Base-by-base conservation (phyloP, 345 rosid genomes). In the Abelmoschus esculentus region DNA sequence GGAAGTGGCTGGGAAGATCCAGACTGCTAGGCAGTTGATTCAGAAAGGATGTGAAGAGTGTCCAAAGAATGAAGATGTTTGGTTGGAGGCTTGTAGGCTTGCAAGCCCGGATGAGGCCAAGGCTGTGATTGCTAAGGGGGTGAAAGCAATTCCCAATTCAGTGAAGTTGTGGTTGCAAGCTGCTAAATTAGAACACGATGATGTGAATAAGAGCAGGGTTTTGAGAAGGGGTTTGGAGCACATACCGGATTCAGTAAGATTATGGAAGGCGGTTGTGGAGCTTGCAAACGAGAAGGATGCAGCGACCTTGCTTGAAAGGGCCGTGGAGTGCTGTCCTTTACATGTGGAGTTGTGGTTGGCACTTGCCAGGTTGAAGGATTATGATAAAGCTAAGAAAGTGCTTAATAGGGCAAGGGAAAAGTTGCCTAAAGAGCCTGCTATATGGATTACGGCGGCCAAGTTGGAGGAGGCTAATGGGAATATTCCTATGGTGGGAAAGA, bases 381-480 rank as follows among this genome's bases (percentile, higher is more conserved):
- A 87, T 74, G 90, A 85, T 0, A 83, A 71, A 68, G 88, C 98
- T 1, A 89, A 81, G 85, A 90, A 84, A 77, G 96, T 90, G 78
- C 78, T 90, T 70, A 90, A 90, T 76, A 78, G 38, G 75, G 97
- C 98, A 0, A 89, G 93, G 77, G 83, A 78, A 73, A 83, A 84
- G 76, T 79, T 90, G 72, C 63, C 93, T 5, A 90, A 89, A 75
- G 97, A 93, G 74, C 98, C 97, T 19, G 90, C 98, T 0, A 93
- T 90, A 53, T 93, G 98, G 97, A 90, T 90, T 61, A 89, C 90
- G 6, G 93, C 97, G 67, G 93, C 93, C n/a, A 90, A 90, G 85
- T 82, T 90, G 83, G 98, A 90, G 76, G 97, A 90, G 82, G 98
- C 97, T 40, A 87, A 87, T 77, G 98, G 89, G 31, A 89, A 93